These are phyloP conservation scores for Aspergillus baeticus DNA, from an alignment of 495 filamentous ascomycete species.

Conservation along the genomic window DNA sequence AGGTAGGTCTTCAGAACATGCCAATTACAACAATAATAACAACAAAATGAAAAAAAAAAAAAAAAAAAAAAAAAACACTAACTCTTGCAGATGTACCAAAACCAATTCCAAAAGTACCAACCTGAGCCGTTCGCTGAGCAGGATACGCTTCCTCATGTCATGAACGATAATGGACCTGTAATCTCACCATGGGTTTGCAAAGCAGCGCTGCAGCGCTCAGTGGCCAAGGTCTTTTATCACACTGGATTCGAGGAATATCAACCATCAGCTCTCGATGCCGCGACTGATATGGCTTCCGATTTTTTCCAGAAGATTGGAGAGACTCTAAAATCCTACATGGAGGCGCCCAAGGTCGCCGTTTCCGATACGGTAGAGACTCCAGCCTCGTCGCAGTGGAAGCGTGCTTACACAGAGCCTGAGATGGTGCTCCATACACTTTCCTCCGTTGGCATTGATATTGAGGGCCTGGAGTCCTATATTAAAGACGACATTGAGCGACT, in stretches of 20 bases:
- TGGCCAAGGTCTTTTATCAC: slow-evolving; percentile 94
- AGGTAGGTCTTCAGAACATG: slow-evolving; percentile 55
- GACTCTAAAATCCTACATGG: slow-evolving; percentile 76
- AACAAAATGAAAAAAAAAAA: too few species aligned
- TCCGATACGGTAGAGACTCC: slow-evolving; percentile 36
- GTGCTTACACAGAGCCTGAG: slow-evolving; percentile 75
- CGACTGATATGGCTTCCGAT: slow-evolving; percentile 86
- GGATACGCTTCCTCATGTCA: slow-evolving; percentile 80
- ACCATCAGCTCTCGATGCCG: slow-evolving; percentile 84
- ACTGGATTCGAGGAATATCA: slow-evolving; percentile 98
- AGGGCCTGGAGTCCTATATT: slow-evolving; percentile 81
- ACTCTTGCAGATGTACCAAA: slow-evolving; percentile 78
- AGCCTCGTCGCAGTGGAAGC: slow-evolving; percentile 48
- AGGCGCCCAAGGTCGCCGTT: slow-evolving; percentile 68
- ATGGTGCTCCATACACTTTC: slow-evolving; percentile 81
- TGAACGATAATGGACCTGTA: slow-evolving; percentile 83
- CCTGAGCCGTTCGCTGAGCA: slow-evolving; percentile 85
- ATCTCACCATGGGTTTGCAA: slow-evolving; percentile 77
- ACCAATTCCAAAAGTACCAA: slow-evolving; percentile 97
- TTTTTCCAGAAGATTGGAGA: slow-evolving; percentile 82
- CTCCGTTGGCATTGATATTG: slow-evolving; percentile 78
- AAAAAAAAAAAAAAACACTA: neutral
- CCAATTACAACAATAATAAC: too few species aligned
- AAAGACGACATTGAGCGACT: slow-evolving; percentile 93
- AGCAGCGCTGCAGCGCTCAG: slow-evolving; percentile 81